Evolutionary conservation across 768 basidiomycete species (phyloP), one percentile per base, ranked within the genome.

Genomic region (Mycena capillaripes): DNA sequence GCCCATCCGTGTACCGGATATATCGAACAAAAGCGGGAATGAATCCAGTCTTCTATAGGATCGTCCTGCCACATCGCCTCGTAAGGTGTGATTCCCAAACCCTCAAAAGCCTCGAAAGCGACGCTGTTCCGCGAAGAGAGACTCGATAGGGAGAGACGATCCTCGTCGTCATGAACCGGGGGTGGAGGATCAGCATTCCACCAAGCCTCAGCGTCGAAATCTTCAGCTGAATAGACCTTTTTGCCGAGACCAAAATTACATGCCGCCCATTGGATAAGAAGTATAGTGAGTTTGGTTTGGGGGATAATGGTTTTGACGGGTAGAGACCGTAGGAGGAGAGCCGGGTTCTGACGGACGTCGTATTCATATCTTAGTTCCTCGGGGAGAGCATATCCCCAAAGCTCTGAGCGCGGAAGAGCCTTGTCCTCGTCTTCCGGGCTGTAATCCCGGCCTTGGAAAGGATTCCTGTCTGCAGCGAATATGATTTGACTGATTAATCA

Each of bases 121-220:
- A 42, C 12, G 12, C 61, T 48, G 27, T 34, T 34, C 23, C 34
- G 48, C 23, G 48, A 63, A 27, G 61, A 63, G 23, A 36, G 52
- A 14, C 61, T 63, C 4, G 61, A 63, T n/a, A 63, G 40, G 34
- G 34, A 58, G 36, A 63, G 17, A 16, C 17, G 16, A 42, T 71
- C 70, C 44, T 65, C 65, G 9, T 66, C 53, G 1, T 66, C 40
- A 14, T 30, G 12, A 34, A 56, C 58, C 16, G 21, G 3, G 17
- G 60, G 56, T 2, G 76, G 76, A 42, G 76, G 76, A 46, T 77
- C 76, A 6, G 76, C 76, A 29, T 77, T 77, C 75, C 76, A 76
- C 25, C 72, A 76, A 9, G 70, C 70, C 7, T 65, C 56, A 17
- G 42, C 36, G 62, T 77, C 75, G 48, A 77, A 65, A n/a, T 76